Conservation (phyloP, 1,284 basidiomycete species). For the Somion occarium region DNA sequence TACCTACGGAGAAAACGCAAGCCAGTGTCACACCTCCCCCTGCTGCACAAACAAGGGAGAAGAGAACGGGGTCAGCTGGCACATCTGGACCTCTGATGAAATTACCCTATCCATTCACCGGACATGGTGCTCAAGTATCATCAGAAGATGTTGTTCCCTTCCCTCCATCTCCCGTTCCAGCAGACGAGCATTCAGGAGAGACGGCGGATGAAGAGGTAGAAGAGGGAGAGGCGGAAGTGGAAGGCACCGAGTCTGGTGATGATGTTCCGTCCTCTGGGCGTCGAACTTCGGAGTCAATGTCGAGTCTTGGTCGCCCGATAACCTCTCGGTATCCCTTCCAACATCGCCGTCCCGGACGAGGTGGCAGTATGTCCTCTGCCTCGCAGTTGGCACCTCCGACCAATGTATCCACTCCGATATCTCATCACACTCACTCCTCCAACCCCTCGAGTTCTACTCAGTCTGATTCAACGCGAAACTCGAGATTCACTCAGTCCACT, state of each 20-base stretch:
- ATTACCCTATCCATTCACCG: conserved; percentile 61
- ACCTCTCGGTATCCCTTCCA: conserved; percentile 66
- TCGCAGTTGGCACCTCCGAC: conserved; percentile 24
- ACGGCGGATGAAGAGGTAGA: conserved; percentile 19
- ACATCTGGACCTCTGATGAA: conserved; percentile 25
- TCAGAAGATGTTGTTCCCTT: conserved; percentile 63
- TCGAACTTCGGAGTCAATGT: conserved; percentile 71
- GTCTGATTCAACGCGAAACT: conserved; percentile 37
- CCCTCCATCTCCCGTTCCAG: conserved; percentile 51
- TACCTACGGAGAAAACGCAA: conserved; percentile 18
- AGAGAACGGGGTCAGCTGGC: conserved; percentile 14
- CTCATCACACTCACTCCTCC: conserved; percentile 39
- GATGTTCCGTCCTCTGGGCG: conserved; percentile 45
- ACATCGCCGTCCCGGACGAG: conserved; percentile 49
- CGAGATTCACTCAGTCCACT: conserved; percentile 50
- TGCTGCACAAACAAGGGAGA: conserved; percentile 21
- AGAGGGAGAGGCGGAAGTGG: conserved; percentile 22
- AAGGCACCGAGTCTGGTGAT: conserved; percentile 26
- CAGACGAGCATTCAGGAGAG: conserved; percentile 11
- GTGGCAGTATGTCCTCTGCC: conserved; percentile 38
- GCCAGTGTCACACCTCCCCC: conserved; percentile 35
- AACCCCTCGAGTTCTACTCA: conserved; percentile 35
- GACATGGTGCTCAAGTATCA: conserved; percentile 49
- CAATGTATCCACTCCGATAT: conserved; percentile 26
- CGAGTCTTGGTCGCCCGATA: conserved; percentile 73